Evolutionary conservation across 768 basidiomycete genomes (phyloP).

Genomic region (Agrocybe chaxingu): DNA sequence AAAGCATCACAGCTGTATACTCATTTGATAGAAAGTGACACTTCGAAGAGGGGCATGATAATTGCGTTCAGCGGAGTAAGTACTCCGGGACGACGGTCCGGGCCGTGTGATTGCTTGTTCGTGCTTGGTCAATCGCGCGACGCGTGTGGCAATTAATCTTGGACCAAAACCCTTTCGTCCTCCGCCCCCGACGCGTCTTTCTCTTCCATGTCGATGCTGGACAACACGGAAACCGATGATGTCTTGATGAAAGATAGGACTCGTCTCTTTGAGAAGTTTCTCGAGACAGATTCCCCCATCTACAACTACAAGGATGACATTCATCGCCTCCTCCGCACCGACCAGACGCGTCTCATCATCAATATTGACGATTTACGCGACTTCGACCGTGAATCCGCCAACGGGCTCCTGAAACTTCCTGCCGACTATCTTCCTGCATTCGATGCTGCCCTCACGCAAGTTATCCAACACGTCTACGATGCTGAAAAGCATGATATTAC

Average conservation of each 20-base stretch:
- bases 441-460: conserved; percentile 74
- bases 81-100: not conserved
- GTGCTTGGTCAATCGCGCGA: conserved; percentile 16
- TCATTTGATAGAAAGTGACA: no score
- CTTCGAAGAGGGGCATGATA: no score
- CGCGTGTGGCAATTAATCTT: conserved; percentile 18
- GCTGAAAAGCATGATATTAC: conserved; percentile 77
- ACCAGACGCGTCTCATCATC: conserved; percentile 86
- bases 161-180: conserved; percentile 8
- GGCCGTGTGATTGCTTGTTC: conserved; percentile 7
- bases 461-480: conserved; percentile 75
- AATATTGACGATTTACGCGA: conserved; percentile 96
- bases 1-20: no score
- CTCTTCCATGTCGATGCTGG: conserved; percentile 39
- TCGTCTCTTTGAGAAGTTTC: conserved; percentile 80
- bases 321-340: conserved; percentile 73
- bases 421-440: conserved; percentile 85
- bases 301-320: conserved; percentile 88
- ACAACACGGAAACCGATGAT: conserved; percentile 66
- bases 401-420: conserved; percentile 87
- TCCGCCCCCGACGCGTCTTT: conserved; percentile 6
- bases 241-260: conserved; percentile 71
- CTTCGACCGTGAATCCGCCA: conserved; percentile 82
- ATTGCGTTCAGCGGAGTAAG: not conserved
- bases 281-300: conserved; percentile 60